phyloP scores from a whole-genome alignment of 345 rosid species.

The Turnera subulata region DNA sequence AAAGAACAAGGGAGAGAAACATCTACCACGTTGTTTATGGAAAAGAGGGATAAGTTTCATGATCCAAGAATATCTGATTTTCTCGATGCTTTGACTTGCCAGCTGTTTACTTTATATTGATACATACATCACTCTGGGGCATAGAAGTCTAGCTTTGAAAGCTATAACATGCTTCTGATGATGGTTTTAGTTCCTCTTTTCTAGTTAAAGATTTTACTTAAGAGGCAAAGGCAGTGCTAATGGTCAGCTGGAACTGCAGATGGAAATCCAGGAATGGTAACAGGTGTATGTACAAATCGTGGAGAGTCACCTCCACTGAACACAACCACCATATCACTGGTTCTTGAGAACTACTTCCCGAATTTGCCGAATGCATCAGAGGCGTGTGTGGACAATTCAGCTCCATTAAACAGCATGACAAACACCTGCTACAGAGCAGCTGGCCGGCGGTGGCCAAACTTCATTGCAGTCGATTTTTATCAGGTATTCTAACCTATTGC shows the following conservation, averaged over 20 bases:
- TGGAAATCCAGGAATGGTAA: conserved; percentile 71
- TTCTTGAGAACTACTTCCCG: conserved; percentile 73
- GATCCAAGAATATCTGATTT: no score
- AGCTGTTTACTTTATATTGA: no score
- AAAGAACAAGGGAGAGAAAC: no score
- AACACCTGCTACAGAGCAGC: conserved; percentile 67
- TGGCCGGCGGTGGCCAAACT: conserved; percentile 94
- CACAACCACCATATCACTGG: conserved; percentile 48
- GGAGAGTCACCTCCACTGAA: conserved; percentile 65
- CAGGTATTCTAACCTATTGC: no score
- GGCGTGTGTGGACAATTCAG: conserved; percentile 75
- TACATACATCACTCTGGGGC: no score
- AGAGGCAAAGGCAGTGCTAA: not conserved
- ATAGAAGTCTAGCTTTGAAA: no score
- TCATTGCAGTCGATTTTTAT: conserved; percentile 89
- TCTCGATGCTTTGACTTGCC: no score
- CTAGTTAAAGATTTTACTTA: not conserved
- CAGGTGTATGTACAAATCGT: conserved; percentile 66
- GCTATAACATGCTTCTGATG: no score
- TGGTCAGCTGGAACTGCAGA: conserved; percentile 43
- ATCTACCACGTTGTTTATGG: no score
- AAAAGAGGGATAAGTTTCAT: no score
- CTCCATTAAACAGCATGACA: conserved; percentile 58
- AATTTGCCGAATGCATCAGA: conserved; percentile 53
- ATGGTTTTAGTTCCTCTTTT: not conserved